Evolutionary conservation across 176 grass and related monocot species (phyloP), one percentile per base, ranked within the genome.

Genomic region (Bromus sterilis): DNA sequence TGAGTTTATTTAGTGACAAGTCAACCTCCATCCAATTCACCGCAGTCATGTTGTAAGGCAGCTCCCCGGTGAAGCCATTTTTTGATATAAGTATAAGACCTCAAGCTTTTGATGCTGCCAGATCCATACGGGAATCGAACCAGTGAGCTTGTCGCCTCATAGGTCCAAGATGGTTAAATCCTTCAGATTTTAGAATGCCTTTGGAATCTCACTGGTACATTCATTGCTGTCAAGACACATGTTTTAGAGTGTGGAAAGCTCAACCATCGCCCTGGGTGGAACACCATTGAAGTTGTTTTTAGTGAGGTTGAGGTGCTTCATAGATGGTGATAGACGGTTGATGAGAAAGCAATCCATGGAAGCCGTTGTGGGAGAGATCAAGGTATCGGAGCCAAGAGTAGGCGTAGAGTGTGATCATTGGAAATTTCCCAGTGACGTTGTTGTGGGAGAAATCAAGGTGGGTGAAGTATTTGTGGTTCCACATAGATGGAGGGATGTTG

Each of bases 1-100:
- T 88, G 49, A 97, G 76, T 18, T 59, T 6, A 33, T 97, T 97
- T 18, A 0, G 0, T 0, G 84, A 94, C n/a, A 97, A 0, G 20
- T 91, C 91, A 2, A 94, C 39, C 30, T 89, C 28, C 1, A 34
- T 11, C 79, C 91, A 40, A 20, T 53, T 65, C 10, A 24, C 0
- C 3, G 68, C 71, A 31, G 60, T 40, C 26, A 79, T 40, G 42
- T 18, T 51, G 24, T 12, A 57, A 9, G 32, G 20, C n/a, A 94
- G 61, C 34, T 82, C 49, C 25, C 92, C 77, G 9, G 69, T 79
- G 33, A 94, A 6, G 7, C 4, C 4, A 25, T 87, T 94, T 3
- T 11, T 0, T n/a, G n/a, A 35, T 0, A 94, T 5, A 94, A 23
- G 44, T 80, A 87, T 5, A 91, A 0, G 0, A 0, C 0, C 20